Evolutionary conservation across 2,329 filamentous ascomycete genomes (phyloP), one percentile per base, ranked within the genome.

Genomic region (Pseudocercospora musae): DNA sequence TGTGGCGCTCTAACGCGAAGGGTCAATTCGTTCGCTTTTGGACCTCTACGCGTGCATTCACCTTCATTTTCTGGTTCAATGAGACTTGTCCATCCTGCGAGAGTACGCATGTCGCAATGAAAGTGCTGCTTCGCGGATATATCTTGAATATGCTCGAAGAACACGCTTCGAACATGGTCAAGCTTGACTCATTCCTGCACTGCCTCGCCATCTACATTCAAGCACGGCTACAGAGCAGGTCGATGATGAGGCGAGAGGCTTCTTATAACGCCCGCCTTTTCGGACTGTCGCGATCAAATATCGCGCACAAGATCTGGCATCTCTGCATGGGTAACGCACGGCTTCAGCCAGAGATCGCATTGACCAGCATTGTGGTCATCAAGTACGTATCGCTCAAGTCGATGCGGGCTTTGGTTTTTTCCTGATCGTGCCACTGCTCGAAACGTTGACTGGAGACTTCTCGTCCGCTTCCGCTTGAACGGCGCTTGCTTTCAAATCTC

Each of bases 371-470:
- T 25, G 48, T 25, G 25, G 25, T 54, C 29, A 29, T 23, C 29
- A 23, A 54, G 29, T 37, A 23, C 9, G 49, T 37, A 33, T 23
- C 21, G 37, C n/a, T 37, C 3, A 49, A 23, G 21, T 31, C 9
- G 49, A 15, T 8, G 52, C 37, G 4, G 64, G 57, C 71, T 87
- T 88, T 25, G 80, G 74, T 73, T 87, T 88, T 76, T 86, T 87
- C 60, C 84, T 79, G 29, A 87, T 75, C 64, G 86, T 75, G 0
- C 81, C 78, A 15, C 75, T 77, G 1, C 76, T 73, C 18, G 87
- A 75, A 9, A 85, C 76, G 71, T 86, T 87, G 8, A 80, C 76
- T 13, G 63, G 60, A 18, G 68, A 64, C 59, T 62, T 53, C 9
- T 42, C 23, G 10, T 21, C 9, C 46, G 56, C 27, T 56, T 57